Evolutionary conservation across 169 alveolate species (phyloP).

Genomic region (Babesia bovis): DNA sequence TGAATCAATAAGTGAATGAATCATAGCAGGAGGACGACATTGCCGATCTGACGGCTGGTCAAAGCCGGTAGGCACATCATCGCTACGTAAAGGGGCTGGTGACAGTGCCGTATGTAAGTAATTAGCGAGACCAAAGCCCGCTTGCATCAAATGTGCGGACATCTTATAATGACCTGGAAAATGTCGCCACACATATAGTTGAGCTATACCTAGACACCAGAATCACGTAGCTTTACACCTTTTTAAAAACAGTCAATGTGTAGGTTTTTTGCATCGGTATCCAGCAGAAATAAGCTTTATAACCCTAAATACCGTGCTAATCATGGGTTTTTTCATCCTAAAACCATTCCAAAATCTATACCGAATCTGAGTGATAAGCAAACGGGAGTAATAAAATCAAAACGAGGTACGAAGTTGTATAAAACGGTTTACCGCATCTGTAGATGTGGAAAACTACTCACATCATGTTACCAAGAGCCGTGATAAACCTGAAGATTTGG

Average conservation of each 20-base stretch:
- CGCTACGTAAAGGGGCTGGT: conserved; percentile 27
- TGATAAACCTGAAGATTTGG: conserved; percentile 39
- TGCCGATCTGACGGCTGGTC: conserved; percentile 21
- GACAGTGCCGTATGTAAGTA: conserved; percentile 46
- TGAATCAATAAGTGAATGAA: conserved; percentile 39
- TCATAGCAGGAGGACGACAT: conserved; percentile 39
- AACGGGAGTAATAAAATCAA: too few relatives aligned
- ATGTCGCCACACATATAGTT: neutral
- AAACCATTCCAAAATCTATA: neutral
- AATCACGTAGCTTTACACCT: neutral
- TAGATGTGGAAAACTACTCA: neutral
- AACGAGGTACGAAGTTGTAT: too few relatives aligned
- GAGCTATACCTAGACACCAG: conserved; percentile 13
- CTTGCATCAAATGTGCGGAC: conserved; percentile 25
- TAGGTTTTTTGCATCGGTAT: conserved; percentile 3
- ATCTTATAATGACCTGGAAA: neutral
- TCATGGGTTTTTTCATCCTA: conserved; percentile 11
- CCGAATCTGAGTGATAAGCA: too few relatives aligned
- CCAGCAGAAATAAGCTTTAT: neutral
- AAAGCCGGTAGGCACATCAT: conserved; percentile 20
- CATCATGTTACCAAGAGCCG: conserved; percentile 23
- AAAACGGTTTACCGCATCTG: too few relatives aligned
- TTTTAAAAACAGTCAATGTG: conserved; percentile 10
- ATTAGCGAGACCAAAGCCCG: conserved; percentile 46
- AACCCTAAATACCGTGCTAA: conserved; percentile 29